Percentiles rank a stretch among this genome's conserved stretches.
Conservation (phyloP, 805 yeast genomes). For the Candida nanaspora region DNA sequence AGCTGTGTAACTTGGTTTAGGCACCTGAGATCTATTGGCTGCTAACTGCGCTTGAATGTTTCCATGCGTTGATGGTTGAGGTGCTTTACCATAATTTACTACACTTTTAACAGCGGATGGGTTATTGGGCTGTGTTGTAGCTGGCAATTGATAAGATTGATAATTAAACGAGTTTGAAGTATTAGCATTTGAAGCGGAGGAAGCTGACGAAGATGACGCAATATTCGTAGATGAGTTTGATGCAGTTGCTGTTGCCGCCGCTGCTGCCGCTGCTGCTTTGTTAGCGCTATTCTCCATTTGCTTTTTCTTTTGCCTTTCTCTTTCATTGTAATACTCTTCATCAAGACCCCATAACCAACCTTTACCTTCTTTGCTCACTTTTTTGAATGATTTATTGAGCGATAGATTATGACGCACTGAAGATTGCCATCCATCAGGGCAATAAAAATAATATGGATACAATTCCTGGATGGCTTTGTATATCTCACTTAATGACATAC, state of each 20-base stretch:
- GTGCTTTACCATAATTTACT: conserved; percentile 6
- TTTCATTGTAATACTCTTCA: conserved; percentile 74
- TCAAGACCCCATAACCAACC: conserved; percentile 96
- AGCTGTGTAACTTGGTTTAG: conserved; percentile 5
- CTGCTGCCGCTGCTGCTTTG: no score
- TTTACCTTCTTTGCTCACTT: conserved; percentile 79
- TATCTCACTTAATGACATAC: conserved; percentile 79
- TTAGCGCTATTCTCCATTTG: no score
- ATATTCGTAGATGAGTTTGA: not conserved
- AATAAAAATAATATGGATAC: conserved; percentile 87
- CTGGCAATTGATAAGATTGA: conserved; percentile 14
- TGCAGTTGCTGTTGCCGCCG: conserved; percentile 6
- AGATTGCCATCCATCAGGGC: conserved; percentile 98
- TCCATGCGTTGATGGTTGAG: conserved; percentile 2
- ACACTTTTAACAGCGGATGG: not conserved
- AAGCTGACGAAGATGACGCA: not conserved
- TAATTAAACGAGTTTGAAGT: conserved; percentile 28
- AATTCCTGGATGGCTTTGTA: conserved; percentile 79
- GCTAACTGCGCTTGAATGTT: conserved; percentile 39
- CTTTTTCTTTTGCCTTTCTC: conserved; percentile 60
- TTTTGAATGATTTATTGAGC: conserved; percentile 76
- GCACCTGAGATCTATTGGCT: conserved; percentile 31
- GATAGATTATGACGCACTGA: conserved; percentile 87
- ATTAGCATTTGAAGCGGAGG: conserved; percentile 15
- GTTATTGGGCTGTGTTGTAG: conserved; percentile 7